Evolutionary conservation across 2,329 filamentous ascomycete genomes (phyloP), one percentile per base, ranked within the genome.

Genomic region (Nigrospora sphaerica): DNA sequence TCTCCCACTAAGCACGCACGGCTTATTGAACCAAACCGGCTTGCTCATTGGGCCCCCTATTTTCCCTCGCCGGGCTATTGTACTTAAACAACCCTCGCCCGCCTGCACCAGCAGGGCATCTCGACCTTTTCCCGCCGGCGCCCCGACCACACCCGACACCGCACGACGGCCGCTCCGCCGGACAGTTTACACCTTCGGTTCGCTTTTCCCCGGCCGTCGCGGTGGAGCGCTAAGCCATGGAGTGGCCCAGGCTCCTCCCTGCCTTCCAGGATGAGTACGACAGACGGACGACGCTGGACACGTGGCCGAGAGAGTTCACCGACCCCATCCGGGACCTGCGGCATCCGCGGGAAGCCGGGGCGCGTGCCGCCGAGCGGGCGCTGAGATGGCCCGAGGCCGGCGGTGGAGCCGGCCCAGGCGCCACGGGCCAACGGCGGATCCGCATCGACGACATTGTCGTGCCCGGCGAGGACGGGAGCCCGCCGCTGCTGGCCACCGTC

Each of bases 401-500:
- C 12, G 32, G 33, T 32, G 31, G 33, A 16, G 42, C 33, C n/a
- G 42, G 42, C 23, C 23, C 23, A 28, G 23, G 23, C 23, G 23
- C 23, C 23, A 28, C 23, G 23, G 23, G 23, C 23, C 23, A 28
- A 10, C 23, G 23, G 32, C 16, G 19, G 19, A 31, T 44, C 42
- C 16, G 12, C 13, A 34, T 44, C 33, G 42, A 44, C 7, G 42
- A 44, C 32, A 19, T 34, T 6, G 23, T 32, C n/a, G 52, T 23
- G 54, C 54, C 6, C 52, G 58, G 34, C 52, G 50, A 44, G 57
- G 60, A 44, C 58, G 62, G 49, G 19, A 18, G 32, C 4, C 32
- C 31, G 7, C 17, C 32, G 23, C 35, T n/a, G 16, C 19, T 14
- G 35, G 43, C 9, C 9, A 12, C 57, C 7, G 47, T 60, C 17